Conservation (phyloP, 1,284 basidiomycete genomes). For the Neolentinus lepideus region DNA sequence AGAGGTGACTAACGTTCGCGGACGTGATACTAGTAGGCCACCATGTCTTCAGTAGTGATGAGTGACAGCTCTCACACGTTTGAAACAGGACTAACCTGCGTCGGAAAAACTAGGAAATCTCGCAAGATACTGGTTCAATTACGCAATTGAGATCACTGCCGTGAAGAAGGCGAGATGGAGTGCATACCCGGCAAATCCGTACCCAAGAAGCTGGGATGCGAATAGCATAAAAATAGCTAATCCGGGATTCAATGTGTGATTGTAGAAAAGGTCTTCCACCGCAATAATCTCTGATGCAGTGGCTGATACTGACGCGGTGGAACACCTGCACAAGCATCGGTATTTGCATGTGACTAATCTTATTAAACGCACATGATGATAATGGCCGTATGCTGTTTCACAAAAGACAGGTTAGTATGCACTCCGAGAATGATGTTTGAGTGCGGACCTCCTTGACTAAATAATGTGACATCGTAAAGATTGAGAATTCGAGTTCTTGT, state of each 20-base stretch:
- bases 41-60: constrained; percentile 17
- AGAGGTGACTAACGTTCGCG: constrained; percentile 12
- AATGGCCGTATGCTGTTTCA: constrained; percentile 8
- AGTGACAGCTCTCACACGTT: not conserved
- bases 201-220: constrained; percentile 24
- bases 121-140: constrained; percentile 13
- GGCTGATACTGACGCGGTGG: constrained; percentile 18
- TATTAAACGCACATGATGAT: constrained; percentile 8
- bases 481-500: too few relatives aligned
- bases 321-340: constrained; percentile 21
- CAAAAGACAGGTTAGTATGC: not conserved
- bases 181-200: constrained; percentile 16
- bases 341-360: constrained; percentile 9
- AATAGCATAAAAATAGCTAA: constrained; percentile 29
- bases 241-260: constrained; percentile 25
- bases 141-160: constrained; percentile 3
- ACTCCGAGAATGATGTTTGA: not conserved
- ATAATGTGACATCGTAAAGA: too few relatives aligned
- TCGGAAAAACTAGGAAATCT: constrained; percentile 30
- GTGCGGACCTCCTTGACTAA: constrained; percentile 20
- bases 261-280: constrained; percentile 27
- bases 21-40: constrained; percentile 25
- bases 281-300: constrained; percentile 20
- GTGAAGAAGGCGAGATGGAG: not conserved
- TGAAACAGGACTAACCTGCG: constrained; percentile 7